These are phyloP conservation scores for Keithomyces neogunnii DNA, from an alignment of 2,329 filamentous ascomycete genomes.

Conservation along the genomic window DNA sequence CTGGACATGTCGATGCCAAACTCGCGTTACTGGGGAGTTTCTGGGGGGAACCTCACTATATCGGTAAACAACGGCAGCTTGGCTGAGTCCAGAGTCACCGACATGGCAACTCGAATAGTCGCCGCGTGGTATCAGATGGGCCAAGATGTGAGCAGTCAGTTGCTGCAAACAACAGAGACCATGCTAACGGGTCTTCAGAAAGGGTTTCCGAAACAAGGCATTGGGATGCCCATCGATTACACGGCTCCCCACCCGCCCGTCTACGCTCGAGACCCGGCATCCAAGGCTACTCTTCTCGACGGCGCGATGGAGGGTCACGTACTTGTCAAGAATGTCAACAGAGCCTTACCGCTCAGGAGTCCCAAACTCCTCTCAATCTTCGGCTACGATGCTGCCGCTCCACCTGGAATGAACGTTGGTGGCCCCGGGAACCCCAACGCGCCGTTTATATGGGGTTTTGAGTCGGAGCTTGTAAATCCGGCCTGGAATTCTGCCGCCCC, in stretches of 20 bases:
- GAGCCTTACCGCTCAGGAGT: constrained; percentile 43
- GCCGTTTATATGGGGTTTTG: too few species aligned
- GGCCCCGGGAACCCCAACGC: too few species aligned
- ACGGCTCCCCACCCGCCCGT: constrained; percentile 41
- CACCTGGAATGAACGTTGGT: constrained; percentile 9
- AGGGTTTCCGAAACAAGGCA: constrained; percentile 34
- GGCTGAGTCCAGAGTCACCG: constrained; percentile 42
- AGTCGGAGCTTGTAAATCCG: too few species aligned
- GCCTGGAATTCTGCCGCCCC: too few species aligned
- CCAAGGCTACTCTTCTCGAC: constrained; percentile 34
- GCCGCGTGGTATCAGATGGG: constrained; percentile 48
- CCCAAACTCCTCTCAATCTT: constrained; percentile 48
- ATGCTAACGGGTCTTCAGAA: constrained; percentile 5
- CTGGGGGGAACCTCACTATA: constrained; percentile 35
- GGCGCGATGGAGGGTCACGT: constrained; percentile 56
- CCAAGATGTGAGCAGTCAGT: constrained; percentile 28
- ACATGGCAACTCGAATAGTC: constrained; percentile 49
- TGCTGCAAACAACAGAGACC: too few species aligned
- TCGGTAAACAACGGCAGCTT: constrained; percentile 54
- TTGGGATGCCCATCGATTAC: constrained; percentile 41
- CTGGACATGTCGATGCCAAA: constrained; percentile 64
- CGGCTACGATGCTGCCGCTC: constrained; percentile 48
- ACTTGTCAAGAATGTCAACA: constrained; percentile 52
- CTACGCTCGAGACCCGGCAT: constrained; percentile 42
- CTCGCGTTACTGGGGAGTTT: constrained; percentile 33